A percentile compares a stretch with the other conserved stretches of the same genome.
phyloP scores from a whole-genome alignment of 208 protist genomes.

The Trypanosoma boissoni region DNA sequence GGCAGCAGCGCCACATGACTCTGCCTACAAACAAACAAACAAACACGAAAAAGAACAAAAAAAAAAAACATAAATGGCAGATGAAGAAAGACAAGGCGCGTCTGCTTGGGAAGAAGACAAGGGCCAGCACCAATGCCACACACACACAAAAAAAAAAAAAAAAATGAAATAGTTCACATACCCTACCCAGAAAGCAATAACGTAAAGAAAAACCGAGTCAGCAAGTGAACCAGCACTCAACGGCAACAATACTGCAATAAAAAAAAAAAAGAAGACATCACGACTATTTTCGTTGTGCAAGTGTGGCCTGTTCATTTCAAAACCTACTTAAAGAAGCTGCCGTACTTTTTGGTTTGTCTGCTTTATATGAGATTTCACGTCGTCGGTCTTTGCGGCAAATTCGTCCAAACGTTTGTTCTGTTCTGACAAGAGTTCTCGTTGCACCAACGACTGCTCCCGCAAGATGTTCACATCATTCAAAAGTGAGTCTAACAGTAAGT shows the following conservation, averaged over 20 bases:
- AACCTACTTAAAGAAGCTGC: constrained; percentile 2
- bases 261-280: neutral
- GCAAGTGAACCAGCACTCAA: too few species aligned
- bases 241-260: too few species aligned
- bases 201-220: too few species aligned
- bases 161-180: too few species aligned
- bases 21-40: neutral
- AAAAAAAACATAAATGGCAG: neutral
- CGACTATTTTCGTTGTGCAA: neutral
- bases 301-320: too few species aligned
- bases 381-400: constrained; percentile 8
- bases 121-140: neutral
- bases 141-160: constrained; percentile 11
- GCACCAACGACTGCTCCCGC: constrained; percentile 9
- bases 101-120: neutral
- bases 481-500: constrained; percentile 19
- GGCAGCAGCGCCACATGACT: constrained; percentile 1
- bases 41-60: neutral
- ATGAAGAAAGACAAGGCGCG: too few species aligned
- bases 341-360: constrained; percentile 14
- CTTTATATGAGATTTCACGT: constrained; percentile 1
- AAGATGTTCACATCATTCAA: constrained; percentile 12
- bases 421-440: constrained; percentile 10
- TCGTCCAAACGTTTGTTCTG: constrained; percentile 15
- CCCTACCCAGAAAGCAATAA: too few species aligned